These are phyloP conservation scores for Pyricularia pennisetigena DNA, from an alignment of 2,329 filamentous ascomycete genomes.

Conservation along the genomic window DNA sequence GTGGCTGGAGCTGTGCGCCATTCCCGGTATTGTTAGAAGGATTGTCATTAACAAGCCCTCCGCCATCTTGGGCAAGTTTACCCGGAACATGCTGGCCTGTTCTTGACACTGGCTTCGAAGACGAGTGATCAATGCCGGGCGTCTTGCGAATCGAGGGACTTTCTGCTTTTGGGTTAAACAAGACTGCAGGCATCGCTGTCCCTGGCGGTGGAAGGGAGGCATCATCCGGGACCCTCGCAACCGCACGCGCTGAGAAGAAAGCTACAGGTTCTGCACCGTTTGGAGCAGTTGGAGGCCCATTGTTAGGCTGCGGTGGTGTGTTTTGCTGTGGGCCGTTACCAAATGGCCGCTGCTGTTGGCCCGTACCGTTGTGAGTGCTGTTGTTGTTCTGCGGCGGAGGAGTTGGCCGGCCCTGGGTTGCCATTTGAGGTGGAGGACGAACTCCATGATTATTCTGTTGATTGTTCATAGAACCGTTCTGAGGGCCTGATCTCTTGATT, in stretches of 20 bases:
- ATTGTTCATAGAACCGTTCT: not conserved
- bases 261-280: constrained; percentile 34
- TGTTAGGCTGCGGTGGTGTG: constrained; percentile 17
- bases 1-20: not conserved
- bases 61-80: constrained; percentile 20
- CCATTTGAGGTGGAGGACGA: not conserved
- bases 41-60: constrained; percentile 7
- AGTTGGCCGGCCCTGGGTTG: constrained; percentile 11
- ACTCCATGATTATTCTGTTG: not conserved
- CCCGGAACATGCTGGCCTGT: constrained; percentile 39
- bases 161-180: constrained; percentile 66
- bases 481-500: constrained; percentile 14
- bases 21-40: constrained; percentile 1
- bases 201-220: constrained; percentile 29
- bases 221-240: constrained; percentile 43
- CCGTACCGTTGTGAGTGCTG: constrained; percentile 5
- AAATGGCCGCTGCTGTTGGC: constrained; percentile 9
- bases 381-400: constrained; percentile 11
- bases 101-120: constrained; percentile 61
- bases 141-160: constrained; percentile 85
- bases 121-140: constrained; percentile 72
- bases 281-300: constrained; percentile 4
- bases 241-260: constrained; percentile 63
- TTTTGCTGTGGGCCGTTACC: constrained; percentile 6
- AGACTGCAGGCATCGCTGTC: constrained; percentile 32